Percentiles rank a stretch among this genome's conserved stretches.
Evolutionary conservation across 2,329 filamentous ascomycete genomes (phyloP).

Genomic region (Nothophoma quercina): DNA sequence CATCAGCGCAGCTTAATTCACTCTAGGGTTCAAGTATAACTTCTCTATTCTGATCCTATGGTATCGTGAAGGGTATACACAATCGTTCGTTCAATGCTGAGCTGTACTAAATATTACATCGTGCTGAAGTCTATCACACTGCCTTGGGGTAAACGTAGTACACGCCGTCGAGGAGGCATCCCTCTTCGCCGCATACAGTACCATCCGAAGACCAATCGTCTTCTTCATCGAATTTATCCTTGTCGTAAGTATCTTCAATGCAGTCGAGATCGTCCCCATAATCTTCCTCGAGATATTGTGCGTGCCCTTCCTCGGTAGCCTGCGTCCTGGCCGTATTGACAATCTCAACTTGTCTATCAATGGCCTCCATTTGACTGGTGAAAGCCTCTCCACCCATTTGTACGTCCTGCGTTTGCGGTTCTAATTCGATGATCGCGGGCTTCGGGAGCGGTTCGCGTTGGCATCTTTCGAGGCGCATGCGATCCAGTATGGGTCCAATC

Average conservation of each 20-base stretch:
- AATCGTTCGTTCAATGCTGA: neutral
- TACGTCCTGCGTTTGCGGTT: neutral
- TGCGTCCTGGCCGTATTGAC: neutral
- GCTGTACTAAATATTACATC: conserved; percentile 1
- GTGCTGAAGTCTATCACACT: neutral
- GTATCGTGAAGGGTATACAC: neutral
- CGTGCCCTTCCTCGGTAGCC: conserved; percentile 1
- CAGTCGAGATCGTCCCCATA: conserved; percentile 11
- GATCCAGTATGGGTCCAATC: conserved; percentile 17
- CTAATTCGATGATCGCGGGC: neutral
- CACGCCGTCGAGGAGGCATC: neutral
- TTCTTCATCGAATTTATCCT: neutral
- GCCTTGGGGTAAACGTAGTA: conserved; percentile 3
- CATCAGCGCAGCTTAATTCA: too few species aligned
- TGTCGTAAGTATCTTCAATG: neutral
- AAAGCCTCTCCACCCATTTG: neutral
- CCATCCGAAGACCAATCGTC: neutral
- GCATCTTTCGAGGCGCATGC: conserved; percentile 6
- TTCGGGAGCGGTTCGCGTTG: neutral
- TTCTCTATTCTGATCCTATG: neutral
- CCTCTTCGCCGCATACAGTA: neutral
- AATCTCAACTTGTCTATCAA: conserved; percentile 1
- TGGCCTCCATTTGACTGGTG: neutral
- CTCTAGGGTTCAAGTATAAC: too few species aligned
- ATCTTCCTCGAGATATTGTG: conserved; percentile 8